Evolutionary conservation across 106 monocot genomes (phyloP).

Genomic region (Platanthera zijinensis): DNA sequence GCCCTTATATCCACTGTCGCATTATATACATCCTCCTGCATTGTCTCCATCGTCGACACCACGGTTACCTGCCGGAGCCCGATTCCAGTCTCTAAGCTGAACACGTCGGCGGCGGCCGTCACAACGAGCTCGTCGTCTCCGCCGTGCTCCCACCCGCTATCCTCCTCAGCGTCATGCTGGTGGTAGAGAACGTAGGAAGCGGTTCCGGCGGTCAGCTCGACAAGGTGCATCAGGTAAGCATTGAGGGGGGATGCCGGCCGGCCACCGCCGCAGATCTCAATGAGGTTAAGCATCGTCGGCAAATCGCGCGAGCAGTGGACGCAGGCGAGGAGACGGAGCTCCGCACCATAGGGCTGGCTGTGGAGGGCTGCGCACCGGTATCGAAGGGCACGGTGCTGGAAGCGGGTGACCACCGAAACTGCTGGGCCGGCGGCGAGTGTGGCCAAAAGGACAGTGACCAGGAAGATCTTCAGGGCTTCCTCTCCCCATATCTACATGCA

Average conservation of each 20-base stretch:
- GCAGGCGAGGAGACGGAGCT: conserved; percentile 76
- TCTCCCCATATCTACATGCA: conserved; percentile 25
- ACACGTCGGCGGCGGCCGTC: conserved; percentile 56
- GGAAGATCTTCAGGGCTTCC: conserved; percentile 13
- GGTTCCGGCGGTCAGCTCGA: conserved; percentile 59
- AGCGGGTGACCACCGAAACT: conserved; percentile 23
- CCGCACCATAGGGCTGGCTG: conserved; percentile 6
- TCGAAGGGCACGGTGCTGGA: conserved; percentile 21
- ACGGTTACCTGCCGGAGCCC: conserved; percentile 44
- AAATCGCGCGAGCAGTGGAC: conserved; percentile 55
- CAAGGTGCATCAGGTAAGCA: conserved; percentile 60
- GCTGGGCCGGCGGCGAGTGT: conserved; percentile 43
- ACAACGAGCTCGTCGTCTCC: conserved; percentile 18
- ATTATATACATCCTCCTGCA: conserved; percentile 60
- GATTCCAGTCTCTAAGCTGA: conserved; percentile 22
- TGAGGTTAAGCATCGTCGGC: conserved; percentile 62
- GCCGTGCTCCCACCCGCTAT: conserved; percentile 25
- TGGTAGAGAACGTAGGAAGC: conserved; percentile 47
- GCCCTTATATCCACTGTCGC: conserved; percentile 39
- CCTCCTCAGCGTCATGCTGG: conserved; percentile 34
- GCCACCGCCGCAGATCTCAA: conserved; percentile 64
- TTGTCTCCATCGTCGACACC: conserved; percentile 46
- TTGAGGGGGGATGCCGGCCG: conserved; percentile 20
- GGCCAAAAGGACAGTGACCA: conserved; percentile 36
- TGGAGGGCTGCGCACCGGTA: conserved; percentile 13